phyloP scores from a whole-genome alignment of 768 basidiomycete species.

The Tricholoma sp. region DNA sequence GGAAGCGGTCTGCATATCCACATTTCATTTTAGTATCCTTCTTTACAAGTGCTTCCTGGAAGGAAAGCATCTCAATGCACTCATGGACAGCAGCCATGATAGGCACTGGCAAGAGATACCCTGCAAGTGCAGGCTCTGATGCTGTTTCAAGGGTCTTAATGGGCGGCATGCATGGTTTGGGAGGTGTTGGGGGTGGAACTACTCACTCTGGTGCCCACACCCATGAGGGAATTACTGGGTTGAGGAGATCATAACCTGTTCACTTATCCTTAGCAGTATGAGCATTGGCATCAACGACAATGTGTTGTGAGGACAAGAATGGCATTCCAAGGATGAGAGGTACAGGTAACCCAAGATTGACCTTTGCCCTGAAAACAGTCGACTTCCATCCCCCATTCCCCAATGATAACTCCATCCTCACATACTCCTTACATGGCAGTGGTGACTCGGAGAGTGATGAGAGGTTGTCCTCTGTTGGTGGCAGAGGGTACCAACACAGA shows the following conservation, averaged over 20 bases:
- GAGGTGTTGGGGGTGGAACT: slow-evolving; percentile 7
- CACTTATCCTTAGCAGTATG: neutral
- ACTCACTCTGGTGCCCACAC: slow-evolving; percentile 2
- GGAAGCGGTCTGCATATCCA: slow-evolving; percentile 1
- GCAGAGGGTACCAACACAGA: slow-evolving; percentile 10
- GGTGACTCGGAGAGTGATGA: slow-evolving; percentile 10
- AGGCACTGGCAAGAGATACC: slow-evolving; percentile 1
- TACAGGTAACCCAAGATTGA: slow-evolving; percentile 9
- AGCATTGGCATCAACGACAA: neutral
- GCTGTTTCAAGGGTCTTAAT: neutral
- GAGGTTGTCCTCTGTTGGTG: slow-evolving; percentile 14
- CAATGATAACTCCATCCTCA: slow-evolving; percentile 11
- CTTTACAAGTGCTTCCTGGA: slow-evolving; percentile 16
- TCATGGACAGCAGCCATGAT: slow-evolving; percentile 12
- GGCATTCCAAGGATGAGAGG: neutral
- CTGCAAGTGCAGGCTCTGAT: slow-evolving; percentile 4
- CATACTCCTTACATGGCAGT: slow-evolving; percentile 14
- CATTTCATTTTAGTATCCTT: slow-evolving; percentile 1
- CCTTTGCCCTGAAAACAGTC: slow-evolving; percentile 11
- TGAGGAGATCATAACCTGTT: neutral
- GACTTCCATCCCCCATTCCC: slow-evolving; percentile 17
- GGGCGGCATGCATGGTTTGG: slow-evolving; percentile 2
- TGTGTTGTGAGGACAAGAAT: neutral
- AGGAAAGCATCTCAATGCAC: slow-evolving; percentile 12
- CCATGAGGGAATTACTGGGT: neutral